Base-by-base conservation (phyloP, 2,329 filamentous ascomycete genomes). In the Colletotrichum sp. region DNA sequence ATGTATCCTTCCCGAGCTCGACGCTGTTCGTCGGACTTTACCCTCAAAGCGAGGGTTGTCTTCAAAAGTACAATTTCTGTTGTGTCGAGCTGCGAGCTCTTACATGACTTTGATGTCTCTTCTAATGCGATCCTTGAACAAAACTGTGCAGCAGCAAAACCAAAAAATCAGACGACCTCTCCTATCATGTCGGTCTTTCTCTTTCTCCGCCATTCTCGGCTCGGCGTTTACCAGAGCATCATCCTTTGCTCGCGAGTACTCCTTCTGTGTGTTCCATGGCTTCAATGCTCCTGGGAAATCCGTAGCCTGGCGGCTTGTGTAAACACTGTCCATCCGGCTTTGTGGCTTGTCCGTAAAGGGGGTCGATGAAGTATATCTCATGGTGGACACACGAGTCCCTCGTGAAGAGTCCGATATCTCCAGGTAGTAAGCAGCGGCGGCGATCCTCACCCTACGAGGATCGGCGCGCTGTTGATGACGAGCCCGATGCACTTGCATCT, bases 401-500 rank as follows among this genome's bases (percentile, higher is more conserved):
- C 63, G 73, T 63, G 63, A 62, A 52, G 28, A 21, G 30, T 67
- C 28, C n/a, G 39, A 52, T 73, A 64, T 55, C 32, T 68, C 55
- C 69, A 15, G n/a, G 15, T 36, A 30, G 63, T 36, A 34, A 70
- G 44, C 57, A 39, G 63, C 73, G 57, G n/a, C 44, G 44, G n/a
- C 34, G 36, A 34, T 72, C 63, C 57, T 63, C 73, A 68, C 59
- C 49, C 28, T 71, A 49, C 30, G 62, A 62, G 73, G 63, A 72
- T 59, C 73, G 57, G 26, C 57, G 67, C 39, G 63, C 26, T 63
- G 69, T 32, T 34, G 52, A 60, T 44, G 55, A 68, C 28, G 21
- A 68, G 39, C 73, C 44, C 36, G 15, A 68, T 75, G 73, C 73
- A 60, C 73, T 75, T 72, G 73, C 73, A 75, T 72, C 21, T 15